Conservation (phyloP, 495 filamentous ascomycete species). For the Talaromyces stipitatus region DNA sequence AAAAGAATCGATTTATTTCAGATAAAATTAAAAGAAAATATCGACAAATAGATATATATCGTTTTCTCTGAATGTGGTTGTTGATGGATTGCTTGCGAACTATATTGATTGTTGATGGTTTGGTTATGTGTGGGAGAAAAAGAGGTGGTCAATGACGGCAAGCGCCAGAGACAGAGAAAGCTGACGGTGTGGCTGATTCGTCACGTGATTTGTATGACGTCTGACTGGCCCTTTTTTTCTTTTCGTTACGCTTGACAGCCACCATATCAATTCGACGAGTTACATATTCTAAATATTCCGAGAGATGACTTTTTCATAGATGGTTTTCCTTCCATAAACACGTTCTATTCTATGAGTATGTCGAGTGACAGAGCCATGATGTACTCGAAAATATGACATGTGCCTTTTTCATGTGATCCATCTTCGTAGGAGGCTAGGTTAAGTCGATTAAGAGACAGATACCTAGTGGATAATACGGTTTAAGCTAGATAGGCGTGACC, state of each 20-base stretch:
- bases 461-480: no score
- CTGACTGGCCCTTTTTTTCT: neutral
- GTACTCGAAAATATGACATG: neutral
- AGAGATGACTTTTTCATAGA: neutral
- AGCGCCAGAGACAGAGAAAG: neutral
- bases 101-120: neutral
- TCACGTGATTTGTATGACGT: constrained; percentile 6
- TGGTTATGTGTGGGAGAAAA: constrained; percentile 1
- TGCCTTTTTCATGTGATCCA: constrained; percentile 2
- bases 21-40: neutral
- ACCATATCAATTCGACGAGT: neutral
- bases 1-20: neutral
- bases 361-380: neutral
- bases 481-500: no score
- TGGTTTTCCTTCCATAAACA: no score
- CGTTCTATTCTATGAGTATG: no score
- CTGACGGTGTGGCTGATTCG: constrained; percentile 3
- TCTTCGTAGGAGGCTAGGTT: neutral
- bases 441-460: no score
- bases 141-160: constrained; percentile 3
- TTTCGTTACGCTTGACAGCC: neutral
- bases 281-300: neutral
- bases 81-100: neutral
- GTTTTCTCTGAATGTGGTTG: neutral
- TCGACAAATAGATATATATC: neutral